A percentile compares a stretch with the other conserved stretches of the same genome.
Conservation (phyloP, 2,329 filamentous ascomycete genomes). For the Metarhizium album region DNA sequence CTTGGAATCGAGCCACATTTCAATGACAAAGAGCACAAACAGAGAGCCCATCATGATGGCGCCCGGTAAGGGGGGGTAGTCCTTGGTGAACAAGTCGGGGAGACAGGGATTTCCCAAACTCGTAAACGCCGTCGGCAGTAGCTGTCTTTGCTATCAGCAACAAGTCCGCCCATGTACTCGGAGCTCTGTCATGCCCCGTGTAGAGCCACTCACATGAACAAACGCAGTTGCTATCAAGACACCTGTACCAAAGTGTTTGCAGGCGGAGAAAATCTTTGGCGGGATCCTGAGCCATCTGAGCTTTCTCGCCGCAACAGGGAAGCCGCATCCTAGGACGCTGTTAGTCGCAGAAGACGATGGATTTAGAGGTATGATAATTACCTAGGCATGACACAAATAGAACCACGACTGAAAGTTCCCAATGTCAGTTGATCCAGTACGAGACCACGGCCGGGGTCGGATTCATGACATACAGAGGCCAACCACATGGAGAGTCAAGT, state of each 20-base stretch:
- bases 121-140: conserved; percentile 49
- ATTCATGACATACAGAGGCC: conserved; percentile 18
- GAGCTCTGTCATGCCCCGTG: neutral
- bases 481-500: conserved; percentile 17
- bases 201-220: conserved; percentile 43
- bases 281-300: conserved; percentile 48
- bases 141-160: conserved; percentile 17
- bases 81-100: conserved; percentile 45
- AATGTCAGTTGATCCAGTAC: neutral
- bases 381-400: conserved; percentile 17
- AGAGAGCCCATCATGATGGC: conserved; percentile 56
- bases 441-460: neutral
- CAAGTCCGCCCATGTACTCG: neutral
- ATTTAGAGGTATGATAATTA: conserved; percentile 1
- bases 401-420: conserved; percentile 15
- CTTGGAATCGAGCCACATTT: conserved; percentile 51
- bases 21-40: conserved; percentile 50
- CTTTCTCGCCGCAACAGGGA: conserved; percentile 43
- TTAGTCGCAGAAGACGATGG: neutral
- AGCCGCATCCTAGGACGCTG: conserved; percentile 30
- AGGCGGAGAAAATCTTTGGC: conserved; percentile 46
- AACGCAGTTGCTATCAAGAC: conserved; percentile 65
- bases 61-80: conserved; percentile 51
- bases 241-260: conserved; percentile 59
- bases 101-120: conserved; percentile 43